phyloP scores from a whole-genome alignment of 2,329 filamentous ascomycete species.

The Sporothrix dimorphospora region DNA sequence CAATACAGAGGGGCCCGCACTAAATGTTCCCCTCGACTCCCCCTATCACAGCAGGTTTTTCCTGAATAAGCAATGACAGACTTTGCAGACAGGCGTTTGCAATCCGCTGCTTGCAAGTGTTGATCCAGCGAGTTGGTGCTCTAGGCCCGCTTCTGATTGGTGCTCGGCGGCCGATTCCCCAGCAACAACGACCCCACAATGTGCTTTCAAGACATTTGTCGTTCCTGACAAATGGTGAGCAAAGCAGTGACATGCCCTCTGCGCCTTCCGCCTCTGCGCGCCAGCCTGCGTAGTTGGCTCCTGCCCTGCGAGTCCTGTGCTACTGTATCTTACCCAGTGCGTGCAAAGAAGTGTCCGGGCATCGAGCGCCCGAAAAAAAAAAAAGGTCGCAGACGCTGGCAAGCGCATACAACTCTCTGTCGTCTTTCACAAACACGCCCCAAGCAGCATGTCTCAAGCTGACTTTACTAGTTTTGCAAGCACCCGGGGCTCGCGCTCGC shows the following conservation, averaged over 20 bases:
- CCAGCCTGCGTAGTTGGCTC: background rate
- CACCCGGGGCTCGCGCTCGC: background rate
- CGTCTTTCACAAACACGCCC: background rate
- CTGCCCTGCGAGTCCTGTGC: no score
- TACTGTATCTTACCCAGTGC: no score
- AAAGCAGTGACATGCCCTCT: background rate
- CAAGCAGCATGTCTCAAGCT: background rate
- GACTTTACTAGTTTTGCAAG: background rate
- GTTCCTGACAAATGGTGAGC: constrained; percentile 31
- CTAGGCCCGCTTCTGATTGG: background rate
- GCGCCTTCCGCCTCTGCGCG: background rate
- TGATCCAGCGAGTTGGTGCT: constrained; percentile 1
- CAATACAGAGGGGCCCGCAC: background rate
- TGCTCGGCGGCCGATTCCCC: constrained; percentile 6
- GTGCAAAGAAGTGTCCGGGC: no score
- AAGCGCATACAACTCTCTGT: background rate
- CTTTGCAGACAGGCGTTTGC: background rate
- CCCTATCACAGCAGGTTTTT: background rate
- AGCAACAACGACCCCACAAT: constrained; percentile 14
- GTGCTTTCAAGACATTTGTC: constrained; percentile 22
- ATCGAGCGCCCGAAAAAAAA: no score
- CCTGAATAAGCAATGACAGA: constrained; percentile 32
- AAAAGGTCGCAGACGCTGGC: no score
- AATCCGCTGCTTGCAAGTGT: background rate
- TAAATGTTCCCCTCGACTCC: background rate